These are phyloP conservation scores for Rhizopogon vesiculosus DNA, from an alignment of 768 basidiomycete genomes.

Conservation along the genomic window DNA sequence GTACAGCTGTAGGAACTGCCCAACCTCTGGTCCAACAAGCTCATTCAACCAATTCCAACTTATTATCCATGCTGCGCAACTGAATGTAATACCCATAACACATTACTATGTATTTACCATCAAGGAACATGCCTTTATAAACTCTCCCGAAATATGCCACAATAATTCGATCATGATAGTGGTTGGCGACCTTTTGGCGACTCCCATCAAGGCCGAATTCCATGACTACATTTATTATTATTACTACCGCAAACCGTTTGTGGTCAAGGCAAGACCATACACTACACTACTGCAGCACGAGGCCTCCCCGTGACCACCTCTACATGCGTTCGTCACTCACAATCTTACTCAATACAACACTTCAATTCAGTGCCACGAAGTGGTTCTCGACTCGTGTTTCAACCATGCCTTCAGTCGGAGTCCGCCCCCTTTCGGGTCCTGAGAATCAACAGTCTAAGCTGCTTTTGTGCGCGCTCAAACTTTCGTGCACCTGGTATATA, in stretches of 20 bases:
- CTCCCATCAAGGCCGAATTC: no score
- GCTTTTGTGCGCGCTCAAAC: neutral
- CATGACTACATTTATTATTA: neutral
- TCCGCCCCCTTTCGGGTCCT: no score
- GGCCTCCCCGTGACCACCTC: neutral
- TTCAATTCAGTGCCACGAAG: no score
- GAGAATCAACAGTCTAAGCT: neutral
- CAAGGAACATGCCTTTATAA: constrained; percentile 2
- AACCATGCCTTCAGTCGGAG: no score
- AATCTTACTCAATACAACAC: no score
- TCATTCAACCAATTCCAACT: neutral
- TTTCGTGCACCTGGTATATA: neutral
- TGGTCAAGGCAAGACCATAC: neutral
- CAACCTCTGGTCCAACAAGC: neutral
- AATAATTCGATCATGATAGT: neutral
- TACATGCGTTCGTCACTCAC: no score
- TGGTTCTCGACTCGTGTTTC: no score
- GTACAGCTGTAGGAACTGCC: neutral
- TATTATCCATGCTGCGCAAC: no score
- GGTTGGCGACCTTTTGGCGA: neutral
- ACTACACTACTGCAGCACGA: neutral
- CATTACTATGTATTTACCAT: neutral
- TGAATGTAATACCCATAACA: neutral
- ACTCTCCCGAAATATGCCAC: neutral
- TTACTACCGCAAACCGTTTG: neutral